A percentile compares a stretch with the other conserved stretches of the same genome.
Evolutionary conservation across 1,139 yeast genomes (phyloP).

Genomic region (Yamadazyma songkhlaensis): DNA sequence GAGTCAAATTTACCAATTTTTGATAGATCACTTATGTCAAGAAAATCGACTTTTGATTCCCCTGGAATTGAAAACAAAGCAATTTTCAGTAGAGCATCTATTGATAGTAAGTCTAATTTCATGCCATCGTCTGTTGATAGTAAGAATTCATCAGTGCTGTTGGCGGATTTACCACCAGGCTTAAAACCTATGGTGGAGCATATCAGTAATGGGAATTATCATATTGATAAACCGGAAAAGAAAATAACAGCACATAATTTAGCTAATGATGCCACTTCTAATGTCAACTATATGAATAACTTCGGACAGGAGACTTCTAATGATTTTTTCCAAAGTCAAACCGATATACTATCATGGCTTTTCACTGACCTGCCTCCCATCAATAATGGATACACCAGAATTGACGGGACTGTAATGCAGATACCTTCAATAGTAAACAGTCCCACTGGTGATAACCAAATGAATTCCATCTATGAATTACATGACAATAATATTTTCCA

Average conservation of each 20-base stretch:
- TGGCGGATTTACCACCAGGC: slow-evolving; percentile 1
- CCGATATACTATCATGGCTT: slow-evolving; percentile 41
- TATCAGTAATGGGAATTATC: not conserved
- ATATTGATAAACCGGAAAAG: not conserved
- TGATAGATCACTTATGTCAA: not conserved
- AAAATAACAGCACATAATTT: not conserved
- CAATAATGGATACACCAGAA: slow-evolving; percentile 1
- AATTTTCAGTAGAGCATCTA: no score
- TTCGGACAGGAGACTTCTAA: not conserved
- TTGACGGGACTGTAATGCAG: slow-evolving; percentile 1
- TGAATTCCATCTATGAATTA: slow-evolving; percentile 9
- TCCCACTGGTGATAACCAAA: slow-evolving; percentile 2
- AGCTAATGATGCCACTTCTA: not conserved
- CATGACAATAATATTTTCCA: slow-evolving; percentile 34
- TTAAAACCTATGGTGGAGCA: slow-evolving; percentile 3
- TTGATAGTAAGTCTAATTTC: no score
- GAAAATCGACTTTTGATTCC: not conserved
- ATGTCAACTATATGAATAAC: not conserved
- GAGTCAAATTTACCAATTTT: slow-evolving; percentile 6
- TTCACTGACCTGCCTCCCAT: slow-evolving; percentile 27
- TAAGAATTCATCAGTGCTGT: no score
- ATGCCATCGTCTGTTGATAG: no score
- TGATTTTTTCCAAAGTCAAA: slow-evolving; percentile 21
- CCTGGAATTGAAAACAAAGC: not conserved
- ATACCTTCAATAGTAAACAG: slow-evolving; percentile 1